Conservation (phyloP, 2,329 filamentous ascomycete species). For the Bisporella sp. region DNA sequence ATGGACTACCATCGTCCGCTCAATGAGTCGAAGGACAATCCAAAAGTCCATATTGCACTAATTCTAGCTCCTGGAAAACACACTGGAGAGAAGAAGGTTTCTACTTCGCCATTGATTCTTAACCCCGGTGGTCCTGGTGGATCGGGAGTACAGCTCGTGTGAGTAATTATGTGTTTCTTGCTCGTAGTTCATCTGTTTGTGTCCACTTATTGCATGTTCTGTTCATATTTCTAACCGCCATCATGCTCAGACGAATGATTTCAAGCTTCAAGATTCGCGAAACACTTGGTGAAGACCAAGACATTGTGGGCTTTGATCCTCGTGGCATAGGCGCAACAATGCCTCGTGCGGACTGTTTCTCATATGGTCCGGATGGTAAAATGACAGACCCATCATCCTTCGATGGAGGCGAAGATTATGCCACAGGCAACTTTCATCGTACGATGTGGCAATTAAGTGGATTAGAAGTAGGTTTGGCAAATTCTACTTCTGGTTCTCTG, state of each 20-base stretch:
- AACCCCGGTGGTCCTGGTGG: conserved; percentile 43
- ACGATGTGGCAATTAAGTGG: conserved; percentile 11
- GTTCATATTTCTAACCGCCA: background rate
- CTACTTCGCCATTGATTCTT: conserved; percentile 34
- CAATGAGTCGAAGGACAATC: conserved; percentile 23
- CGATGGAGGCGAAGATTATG: conserved; percentile 25
- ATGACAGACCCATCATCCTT: conserved; percentile 17
- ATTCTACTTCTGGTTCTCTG: conserved; percentile 39
- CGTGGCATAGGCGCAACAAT: conserved; percentile 43
- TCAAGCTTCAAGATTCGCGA: conserved; percentile 7
- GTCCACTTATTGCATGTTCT: background rate
- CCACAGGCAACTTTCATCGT: conserved; percentile 30
- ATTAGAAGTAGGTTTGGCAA: conserved; percentile 32
- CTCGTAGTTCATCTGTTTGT: background rate
- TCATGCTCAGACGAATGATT: background rate
- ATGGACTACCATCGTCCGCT: conserved; percentile 39
- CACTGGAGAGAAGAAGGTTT: conserved; percentile 17
- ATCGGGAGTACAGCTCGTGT: conserved; percentile 25
- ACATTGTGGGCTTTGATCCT: conserved; percentile 43
- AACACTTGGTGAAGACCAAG: conserved; percentile 33
- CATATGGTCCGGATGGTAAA: conserved; percentile 16
- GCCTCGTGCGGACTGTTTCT: conserved; percentile 46
- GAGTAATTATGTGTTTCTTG: background rate
- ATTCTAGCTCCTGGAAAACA: conserved; percentile 18
- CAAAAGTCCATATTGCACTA: conserved; percentile 23